Evolutionary conservation across 768 basidiomycete species (phyloP), one percentile per base, ranked within the genome.

Genomic region (Boletus reticuloceps): DNA sequence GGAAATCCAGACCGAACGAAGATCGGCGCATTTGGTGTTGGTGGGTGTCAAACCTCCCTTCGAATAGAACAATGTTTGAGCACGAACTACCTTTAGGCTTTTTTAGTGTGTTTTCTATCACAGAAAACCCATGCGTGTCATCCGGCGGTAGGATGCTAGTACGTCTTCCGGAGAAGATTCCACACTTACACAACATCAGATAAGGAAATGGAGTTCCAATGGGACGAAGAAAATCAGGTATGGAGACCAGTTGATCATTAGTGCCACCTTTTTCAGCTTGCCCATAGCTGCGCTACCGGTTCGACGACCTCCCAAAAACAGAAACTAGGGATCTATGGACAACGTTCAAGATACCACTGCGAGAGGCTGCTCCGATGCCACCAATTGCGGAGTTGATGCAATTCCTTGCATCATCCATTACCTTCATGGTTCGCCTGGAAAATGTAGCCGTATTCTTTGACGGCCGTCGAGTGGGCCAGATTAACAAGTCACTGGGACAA

Each of bases 381-480:
- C 77, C 82, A 27, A 78, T 87, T 9, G 88, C 91, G 55, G 92
- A 96, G 58, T 85, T 98, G 57, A 83, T 88, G n/a, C 83, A 89
- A 19, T 97, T 98, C 69, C 79, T 98, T 19, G 79, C 87, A 27
- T 93, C 93, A 5, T 91, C 89, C 1, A 85, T 98, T 47, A 94
- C 94, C 0, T 98, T 98, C 74, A 97, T 96, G 88, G 74, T 79
- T 3, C 79, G 84, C 56, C 78, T 98, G 9, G 74, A 75, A 14
- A 78, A 86, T 67, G 83, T 97, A 47, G 84, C 81, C 59, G 81
- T 98, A 19, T 91, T 82, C 68, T 82, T 96, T 37, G 86, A 97
- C 63, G 83, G 85, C 58, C 81, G 85, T 61, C 75, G 83, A 34
- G 74, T 94, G 2, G 81, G 83, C 12, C 77, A 74, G 34, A 67